A percentile compares a stretch with the other conserved stretches of the same genome.
phyloP scores from a whole-genome alignment of 495 filamentous ascomycete species.

The Xylona heveae region DNA sequence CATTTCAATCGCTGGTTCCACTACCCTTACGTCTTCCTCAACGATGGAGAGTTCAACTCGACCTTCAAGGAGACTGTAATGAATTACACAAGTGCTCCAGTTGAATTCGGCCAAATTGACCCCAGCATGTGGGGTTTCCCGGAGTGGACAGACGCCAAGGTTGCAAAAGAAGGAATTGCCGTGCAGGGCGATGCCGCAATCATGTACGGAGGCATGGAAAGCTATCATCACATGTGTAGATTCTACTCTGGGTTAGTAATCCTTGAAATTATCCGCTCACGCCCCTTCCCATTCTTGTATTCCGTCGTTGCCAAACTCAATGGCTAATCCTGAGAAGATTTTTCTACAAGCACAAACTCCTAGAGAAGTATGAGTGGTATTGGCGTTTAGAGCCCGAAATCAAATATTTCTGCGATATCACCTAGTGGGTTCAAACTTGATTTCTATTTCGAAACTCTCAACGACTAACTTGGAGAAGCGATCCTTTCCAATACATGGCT shows the following conservation, averaged over 20 bases:
- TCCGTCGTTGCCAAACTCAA: no score
- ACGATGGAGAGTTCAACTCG: slow-evolving; percentile 89
- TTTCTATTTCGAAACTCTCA: not conserved
- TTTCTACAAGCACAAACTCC: slow-evolving; percentile 94
- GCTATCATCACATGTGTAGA: slow-evolving; percentile 94
- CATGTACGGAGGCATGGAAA: slow-evolving; percentile 99
- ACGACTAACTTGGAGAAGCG: slow-evolving; percentile 30
- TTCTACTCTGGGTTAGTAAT: slow-evolving; percentile 97
- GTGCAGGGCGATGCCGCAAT: slow-evolving; percentile 96
- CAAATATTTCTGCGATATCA: slow-evolving; percentile 99
- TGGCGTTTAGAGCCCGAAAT: slow-evolving; percentile 99
- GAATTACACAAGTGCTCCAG: slow-evolving; percentile 70
- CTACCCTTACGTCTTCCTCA: slow-evolving; percentile 97
- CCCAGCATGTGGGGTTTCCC: slow-evolving; percentile 88
- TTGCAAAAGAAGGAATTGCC: slow-evolving; percentile 83
- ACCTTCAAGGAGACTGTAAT: slow-evolving; percentile 72
- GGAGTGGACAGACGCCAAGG: slow-evolving; percentile 84
- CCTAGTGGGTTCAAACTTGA: slow-evolving; percentile 47
- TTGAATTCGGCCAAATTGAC: slow-evolving; percentile 92
- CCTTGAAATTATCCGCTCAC: no score
- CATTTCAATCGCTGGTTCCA: slow-evolving; percentile 99
- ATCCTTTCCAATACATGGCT: slow-evolving; percentile 89
- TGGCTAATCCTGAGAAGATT: slow-evolving; percentile 28
- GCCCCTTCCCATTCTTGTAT: no score
- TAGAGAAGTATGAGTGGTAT: slow-evolving; percentile 98